These are phyloP conservation scores for Ophiostoma sp. DNA, from an alignment of 2,329 filamentous ascomycete species.

Conservation along the genomic window DNA sequence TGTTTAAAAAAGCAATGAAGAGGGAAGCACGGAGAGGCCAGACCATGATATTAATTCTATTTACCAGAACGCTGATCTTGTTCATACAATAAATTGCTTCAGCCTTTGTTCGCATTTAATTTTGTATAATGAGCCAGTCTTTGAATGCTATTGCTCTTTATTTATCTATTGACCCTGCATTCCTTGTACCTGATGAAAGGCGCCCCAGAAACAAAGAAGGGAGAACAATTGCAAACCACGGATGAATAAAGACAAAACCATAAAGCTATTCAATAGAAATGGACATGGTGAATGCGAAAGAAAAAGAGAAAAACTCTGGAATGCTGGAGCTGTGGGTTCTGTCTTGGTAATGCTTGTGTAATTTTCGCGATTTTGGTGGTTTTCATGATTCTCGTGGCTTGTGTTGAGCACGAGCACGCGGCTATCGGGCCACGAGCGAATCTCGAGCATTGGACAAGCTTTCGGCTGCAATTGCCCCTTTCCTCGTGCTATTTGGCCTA, in stretches of 20 bases:
- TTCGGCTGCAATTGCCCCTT: neutral
- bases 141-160: neutral
- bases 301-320: neutral
- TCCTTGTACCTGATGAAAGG: slow-evolving; percentile 2
- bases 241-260: neutral
- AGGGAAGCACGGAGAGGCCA: neutral
- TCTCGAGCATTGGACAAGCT: neutral
- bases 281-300: neutral
- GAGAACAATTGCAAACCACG: neutral
- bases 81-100: neutral
- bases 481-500: neutral
- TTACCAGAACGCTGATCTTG: neutral
- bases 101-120: neutral
- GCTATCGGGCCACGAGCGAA: neutral
- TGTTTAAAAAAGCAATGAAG: neutral
- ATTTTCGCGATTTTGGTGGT: neutral
- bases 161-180: neutral
- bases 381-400: neutral
- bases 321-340: neutral
- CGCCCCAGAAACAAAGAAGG: slow-evolving; percentile 8
- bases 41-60: no score
- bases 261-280: no score
- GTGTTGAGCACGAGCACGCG: neutral
- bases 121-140: neutral
- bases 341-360: neutral